phyloP scores from a whole-genome alignment of 1,284 basidiomycete species.

The Coniophora puteana region DNA sequence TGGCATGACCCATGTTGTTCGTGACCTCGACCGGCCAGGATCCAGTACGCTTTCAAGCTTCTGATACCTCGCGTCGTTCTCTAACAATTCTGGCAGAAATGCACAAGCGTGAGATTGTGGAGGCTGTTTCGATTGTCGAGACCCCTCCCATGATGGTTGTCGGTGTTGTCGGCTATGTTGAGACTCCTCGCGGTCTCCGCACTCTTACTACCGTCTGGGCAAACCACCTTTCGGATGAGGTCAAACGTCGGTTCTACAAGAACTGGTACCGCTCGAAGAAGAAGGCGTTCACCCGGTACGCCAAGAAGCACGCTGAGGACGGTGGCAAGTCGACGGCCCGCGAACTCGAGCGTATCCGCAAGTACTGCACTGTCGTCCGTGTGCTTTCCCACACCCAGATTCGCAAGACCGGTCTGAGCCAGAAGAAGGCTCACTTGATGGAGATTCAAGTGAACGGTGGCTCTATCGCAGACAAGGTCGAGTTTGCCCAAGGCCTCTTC shows the following conservation, averaged over 20 bases:
- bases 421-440: constrained; percentile 99
- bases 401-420: constrained; percentile 94
- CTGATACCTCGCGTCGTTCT: not conserved
- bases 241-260: constrained; percentile 99
- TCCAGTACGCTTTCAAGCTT: constrained; percentile 67
- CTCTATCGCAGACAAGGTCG: constrained; percentile 95
- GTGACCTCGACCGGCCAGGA: constrained; percentile 98
- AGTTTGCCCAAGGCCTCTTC: constrained; percentile 92
- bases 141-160: constrained; percentile 97
- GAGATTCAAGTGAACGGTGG: constrained; percentile 99
- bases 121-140: constrained; percentile 96
- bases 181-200: constrained; percentile 98
- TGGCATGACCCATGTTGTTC: constrained; percentile 99
- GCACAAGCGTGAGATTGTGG: constrained; percentile 99
- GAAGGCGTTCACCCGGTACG: constrained; percentile 99
- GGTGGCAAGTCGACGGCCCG: constrained; percentile 89
- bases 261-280: constrained; percentile 99
- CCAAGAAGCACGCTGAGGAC: constrained; percentile 98
- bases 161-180: constrained; percentile 99
- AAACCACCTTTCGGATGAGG: constrained; percentile 81
- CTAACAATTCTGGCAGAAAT: constrained; percentile 63
- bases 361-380: constrained; percentile 99
- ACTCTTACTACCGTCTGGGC: constrained; percentile 83
- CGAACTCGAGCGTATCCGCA: constrained; percentile 99
- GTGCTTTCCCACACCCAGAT: constrained; percentile 99